These are phyloP conservation scores for Amanita polypyramis DNA, from an alignment of 768 basidiomycete genomes.

Conservation along the genomic window DNA sequence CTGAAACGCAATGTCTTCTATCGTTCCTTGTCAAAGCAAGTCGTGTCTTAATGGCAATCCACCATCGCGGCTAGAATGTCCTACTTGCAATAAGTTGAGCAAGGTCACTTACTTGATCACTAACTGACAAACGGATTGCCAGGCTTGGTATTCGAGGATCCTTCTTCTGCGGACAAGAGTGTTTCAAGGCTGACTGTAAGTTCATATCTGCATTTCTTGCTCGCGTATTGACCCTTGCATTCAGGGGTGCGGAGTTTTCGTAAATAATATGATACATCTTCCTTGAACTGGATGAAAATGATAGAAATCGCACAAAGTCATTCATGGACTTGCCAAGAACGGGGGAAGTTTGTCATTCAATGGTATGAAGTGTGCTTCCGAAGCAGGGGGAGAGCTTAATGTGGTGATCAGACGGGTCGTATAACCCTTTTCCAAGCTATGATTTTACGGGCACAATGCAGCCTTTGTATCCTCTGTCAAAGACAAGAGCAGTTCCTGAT, in stretches of 20 bases:
- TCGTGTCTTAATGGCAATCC: conserved; percentile 75
- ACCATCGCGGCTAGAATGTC: conserved; percentile 81
- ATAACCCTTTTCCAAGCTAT: conserved; percentile 71
- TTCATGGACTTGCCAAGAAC: conserved; percentile 53
- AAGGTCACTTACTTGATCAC: conserved; percentile 15
- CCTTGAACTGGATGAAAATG: neutral
- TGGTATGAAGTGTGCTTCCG: neutral
- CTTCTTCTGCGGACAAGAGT: conserved; percentile 91
- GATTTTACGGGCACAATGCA: conserved; percentile 71
- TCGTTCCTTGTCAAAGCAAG: conserved; percentile 54
- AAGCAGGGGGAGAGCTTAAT: neutral
- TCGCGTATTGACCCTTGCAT: conserved; percentile 9
- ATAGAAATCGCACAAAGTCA: conserved; percentile 75
- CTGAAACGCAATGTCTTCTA: conserved; percentile 12
- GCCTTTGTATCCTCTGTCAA: conserved; percentile 83
- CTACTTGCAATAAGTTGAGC: conserved; percentile 79
- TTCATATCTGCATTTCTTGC: conserved; percentile 11
- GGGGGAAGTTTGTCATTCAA: conserved; percentile 11
- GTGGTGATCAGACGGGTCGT: conserved; percentile 48
- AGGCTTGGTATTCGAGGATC: conserved; percentile 78
- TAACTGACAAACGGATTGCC: conserved; percentile 12
- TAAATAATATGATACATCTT: neutral
- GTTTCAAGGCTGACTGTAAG: conserved; percentile 93
- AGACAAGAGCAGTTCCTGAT: conserved; percentile 64
- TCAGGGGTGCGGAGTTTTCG: conserved; percentile 24